Evolutionary conservation across 306 rosid genomes (phyloP), one percentile per base, ranked within the genome.

Genomic region (Rosa multiflora): DNA sequence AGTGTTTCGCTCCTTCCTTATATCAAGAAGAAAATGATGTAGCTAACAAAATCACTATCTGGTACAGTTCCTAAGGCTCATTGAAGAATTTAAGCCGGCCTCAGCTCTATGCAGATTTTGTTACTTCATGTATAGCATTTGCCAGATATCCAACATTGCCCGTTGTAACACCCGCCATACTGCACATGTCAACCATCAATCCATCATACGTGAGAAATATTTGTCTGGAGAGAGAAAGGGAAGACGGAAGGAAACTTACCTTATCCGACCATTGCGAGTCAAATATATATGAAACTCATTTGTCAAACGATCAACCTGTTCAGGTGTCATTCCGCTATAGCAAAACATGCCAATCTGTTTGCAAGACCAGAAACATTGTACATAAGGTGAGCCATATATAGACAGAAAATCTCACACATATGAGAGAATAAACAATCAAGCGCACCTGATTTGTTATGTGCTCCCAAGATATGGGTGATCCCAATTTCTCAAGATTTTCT

Each of bases 261-360:
- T 92, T 67, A 95, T 92, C 12, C 98, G 98, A 66, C 97, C 99
- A 44, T 95, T 92, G 71, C 96, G 95, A 78, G 99, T 95, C 96
- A 95, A 67, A 81, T 95, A 95, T 55, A 92, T 92, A 82, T 92
- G 98, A 83, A 89, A 90, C 76, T 95, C 92, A 17, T 49, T 88
- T 13, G 94, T 92, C 94, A 95, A 83, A 67, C 89, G 94, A 83
- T 95, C 99, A 47, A 95, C 98, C 82, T 95, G 96, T 79, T 92
- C 96, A 1, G 98, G 98, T 18, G 98, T 87, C 94, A 95, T 14
- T 62, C 99, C 98, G 76, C 96, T 95, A 72, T 84, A 95, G 86
- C 98, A 95, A 87, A 95, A 91, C 99, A 95, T 95, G 63, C 98
- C 99, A 79, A 95, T 92, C 97, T 92, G 93, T 84, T 85, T 58